These are phyloP conservation scores for Pholiota molesta DNA, from an alignment of 768 basidiomycete genomes.

Conservation along the genomic window DNA sequence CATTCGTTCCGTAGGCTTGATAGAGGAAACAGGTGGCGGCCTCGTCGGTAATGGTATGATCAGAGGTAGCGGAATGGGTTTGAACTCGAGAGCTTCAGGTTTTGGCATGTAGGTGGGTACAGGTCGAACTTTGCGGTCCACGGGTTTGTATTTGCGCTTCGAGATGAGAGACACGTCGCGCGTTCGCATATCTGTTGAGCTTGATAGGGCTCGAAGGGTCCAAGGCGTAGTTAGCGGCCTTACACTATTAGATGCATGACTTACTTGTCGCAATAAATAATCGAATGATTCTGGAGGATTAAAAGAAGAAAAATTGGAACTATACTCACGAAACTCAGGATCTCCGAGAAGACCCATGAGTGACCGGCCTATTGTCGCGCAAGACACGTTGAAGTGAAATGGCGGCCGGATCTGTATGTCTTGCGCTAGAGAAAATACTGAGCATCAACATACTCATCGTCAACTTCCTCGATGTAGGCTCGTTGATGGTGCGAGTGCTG, in stretches of 20 bases:
- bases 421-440: neutral
- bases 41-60: neutral
- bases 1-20: neutral
- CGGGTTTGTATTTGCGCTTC: conserved; percentile 28
- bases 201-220: conserved; percentile 3
- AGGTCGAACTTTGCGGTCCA: conserved; percentile 27
- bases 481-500: neutral
- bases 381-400: conserved; percentile 1
- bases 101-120: conserved; percentile 30
- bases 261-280: neutral
- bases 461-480: neutral
- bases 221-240: conserved; percentile 4
- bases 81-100: conserved; percentile 7
- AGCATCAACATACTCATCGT: neutral
- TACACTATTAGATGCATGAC: neutral
- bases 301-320: conserved; percentile 4
- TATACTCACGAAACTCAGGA: conserved; percentile 3
- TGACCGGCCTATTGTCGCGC: conserved; percentile 8
- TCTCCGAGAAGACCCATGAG: conserved; percentile 6
- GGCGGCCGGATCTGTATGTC: neutral
- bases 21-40: neutral
- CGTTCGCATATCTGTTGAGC: neutral
- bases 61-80: neutral
- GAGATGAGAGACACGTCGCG: neutral
- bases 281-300: conserved; percentile 5